phyloP scores from a whole-genome alignment of 805 yeast genomes.

The Kurtzmaniella fragi region DNA sequence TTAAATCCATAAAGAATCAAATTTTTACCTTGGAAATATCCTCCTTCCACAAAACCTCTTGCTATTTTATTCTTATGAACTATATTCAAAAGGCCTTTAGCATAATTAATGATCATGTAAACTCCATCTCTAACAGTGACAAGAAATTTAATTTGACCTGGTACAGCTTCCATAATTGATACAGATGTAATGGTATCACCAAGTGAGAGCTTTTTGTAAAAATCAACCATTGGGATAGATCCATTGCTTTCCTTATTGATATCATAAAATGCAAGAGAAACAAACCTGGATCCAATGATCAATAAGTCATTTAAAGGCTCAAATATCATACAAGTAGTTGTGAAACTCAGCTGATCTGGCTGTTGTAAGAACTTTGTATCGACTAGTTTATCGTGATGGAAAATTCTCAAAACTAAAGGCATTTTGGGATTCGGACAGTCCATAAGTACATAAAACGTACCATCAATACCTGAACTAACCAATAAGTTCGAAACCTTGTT shows the following conservation, averaged over 20 bases:
- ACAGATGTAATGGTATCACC: conserved; percentile 70
- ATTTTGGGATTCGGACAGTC: conserved; percentile 69
- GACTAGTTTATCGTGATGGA: conserved; percentile 19
- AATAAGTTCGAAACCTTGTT: conserved; percentile 50
- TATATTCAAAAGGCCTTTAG: conserved; percentile 14
- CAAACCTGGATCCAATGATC: conserved; percentile 67
- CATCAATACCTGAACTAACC: conserved; percentile 14
- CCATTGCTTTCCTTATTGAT: conserved; percentile 19
- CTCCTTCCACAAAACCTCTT: conserved; percentile 81
- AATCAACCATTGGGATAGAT: conserved; percentile 12
- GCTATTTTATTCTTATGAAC: conserved; percentile 59
- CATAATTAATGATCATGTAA: conserved; percentile 38
- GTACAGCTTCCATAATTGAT: conserved; percentile 25
- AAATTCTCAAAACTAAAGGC: conserved; percentile 40
- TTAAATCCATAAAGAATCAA: conserved; percentile 75
- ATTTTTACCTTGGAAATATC: conserved; percentile 36
- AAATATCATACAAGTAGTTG: conserved; percentile 52
- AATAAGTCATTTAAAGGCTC: conserved; percentile 37
- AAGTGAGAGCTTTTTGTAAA: conserved; percentile 46
- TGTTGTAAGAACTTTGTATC: conserved; percentile 25
- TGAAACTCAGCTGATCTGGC: conserved; percentile 45
- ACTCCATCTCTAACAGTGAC: conserved; percentile 66
- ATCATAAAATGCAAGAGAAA: conserved; percentile 56
- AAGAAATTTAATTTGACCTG: conserved; percentile 19
- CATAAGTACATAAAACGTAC: conserved; percentile 34